Evolutionary conservation across 2,329 filamentous ascomycete genomes (phyloP), one percentile per base, ranked within the genome.

Genomic region (Talaromyces sp.): DNA sequence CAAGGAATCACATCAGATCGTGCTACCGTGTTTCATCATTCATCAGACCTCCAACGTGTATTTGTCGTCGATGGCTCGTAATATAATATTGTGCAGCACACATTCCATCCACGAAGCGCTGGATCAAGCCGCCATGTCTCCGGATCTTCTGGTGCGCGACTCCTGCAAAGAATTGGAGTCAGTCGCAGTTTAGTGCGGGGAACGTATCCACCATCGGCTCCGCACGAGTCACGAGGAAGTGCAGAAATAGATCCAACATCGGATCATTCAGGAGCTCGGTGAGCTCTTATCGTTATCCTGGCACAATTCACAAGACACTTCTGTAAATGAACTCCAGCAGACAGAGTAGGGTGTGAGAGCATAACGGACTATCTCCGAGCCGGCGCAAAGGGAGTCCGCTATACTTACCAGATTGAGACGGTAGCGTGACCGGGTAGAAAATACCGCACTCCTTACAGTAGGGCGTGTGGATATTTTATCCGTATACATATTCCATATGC

Each of bases 401-500:
- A 34, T 36, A 38, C 53, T 56, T 56, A 22, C 53, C 53, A 22
- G 53, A 38, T 38, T 19, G 53, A 56, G 53, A 38, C 31, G 27
- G 15, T 3, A 58, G 54, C 22, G 54, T 58, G 36, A 58, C 54
- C 34, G 11, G 56, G 19, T 3, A 43, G 31, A 43, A 58, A 59
- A 59, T 59, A 29, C 56, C 56, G 56, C 56, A 45, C 38, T 45
- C 56, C 56, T 59, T 58, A 19, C 36, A 38, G 34, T 25, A n/a
- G 19, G 19, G 34, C 38, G n/a, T 19, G 36, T 25, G 56, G 5
- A 19, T 43, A 36, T 25, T 15, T 19, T 19, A 34, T 34, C 49
- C 17, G 27, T 51, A 27, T 25, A 27, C 25, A 3, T 29, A 8
- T 7, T 40, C 15, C 17, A n/a, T 29, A 8, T 7, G n/a, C 15